Base-by-base conservation (phyloP, 129 eudicot genomes). In the Escallonia herrerae region DNA sequence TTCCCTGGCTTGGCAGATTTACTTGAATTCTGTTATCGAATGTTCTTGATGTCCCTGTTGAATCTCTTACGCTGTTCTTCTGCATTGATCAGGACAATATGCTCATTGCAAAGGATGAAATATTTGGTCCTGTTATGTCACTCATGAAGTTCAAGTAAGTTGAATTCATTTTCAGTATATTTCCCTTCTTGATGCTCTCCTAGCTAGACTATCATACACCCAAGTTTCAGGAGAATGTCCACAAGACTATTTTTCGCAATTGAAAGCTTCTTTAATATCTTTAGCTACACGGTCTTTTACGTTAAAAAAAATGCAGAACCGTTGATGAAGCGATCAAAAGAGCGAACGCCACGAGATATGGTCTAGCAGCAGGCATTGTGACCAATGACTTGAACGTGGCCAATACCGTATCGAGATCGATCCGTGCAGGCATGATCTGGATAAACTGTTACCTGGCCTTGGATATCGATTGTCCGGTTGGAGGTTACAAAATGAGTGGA, bases 401-500 rank as follows among this genome's bases (percentile, higher is more conserved):
- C 14, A 91, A 91, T 79, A 91, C 94, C 1, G 95, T 91, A 3
- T 91, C 97, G 2, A 81, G 97, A 64, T 87, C 97, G 2, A 63
- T 91, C 47, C 86, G 94, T 39, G 95, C 97, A 0, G 97, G 97
- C 5, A 68, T 79, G 1, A 70, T 91, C 13, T 91, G 97, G 97
- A 75, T 91, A 11, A 91, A 87, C 48, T 91, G 97, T 67, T 87
- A 84, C 69, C 15, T 83, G 12, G 95, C 81, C 0, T 87, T 91
- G 60, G 85, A 80, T 42, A 64, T 60, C 0, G 88, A 73, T 52
- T 72, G 74, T 49, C 94, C 97, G 0, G 84, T 74, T 8, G 95
- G 95, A 66, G 97, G 97, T 3, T 91, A 82, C 37, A 91, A 91
- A 68, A 76, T 81, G 86, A 90, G 97, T 38, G 97, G 95, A 3